Base-by-base conservation (phyloP, 2,329 filamentous ascomycete species). In the Beauveria pseudobassiana region DNA sequence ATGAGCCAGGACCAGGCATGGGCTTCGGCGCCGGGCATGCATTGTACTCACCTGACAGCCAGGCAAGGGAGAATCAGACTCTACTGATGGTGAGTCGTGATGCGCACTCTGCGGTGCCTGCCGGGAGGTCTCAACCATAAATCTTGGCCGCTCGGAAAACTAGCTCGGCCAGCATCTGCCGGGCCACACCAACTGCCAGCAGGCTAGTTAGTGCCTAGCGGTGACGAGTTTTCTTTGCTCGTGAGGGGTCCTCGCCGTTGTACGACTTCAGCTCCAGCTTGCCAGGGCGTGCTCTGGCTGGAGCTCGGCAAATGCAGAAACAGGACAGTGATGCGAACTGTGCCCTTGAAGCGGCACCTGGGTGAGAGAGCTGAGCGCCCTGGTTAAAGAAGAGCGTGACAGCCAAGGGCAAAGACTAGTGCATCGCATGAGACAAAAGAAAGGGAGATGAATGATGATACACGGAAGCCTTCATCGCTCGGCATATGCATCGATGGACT, bases 281-380 rank as follows among this genome's bases (percentile, higher is more conserved):
- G 38, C 10, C 24, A 14, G 48, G 48, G 18, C 56, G 40, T n/a
- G 22, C 22, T 24, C 22, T 57, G 16, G 46, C 22, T 38, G 24
- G 46, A 24, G 48, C 38, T 46, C 57, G 57, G 57, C 48, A 52
- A 45, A 45, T 51, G 40, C 48, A 51, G 48, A 59, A 59, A 59
- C 18, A 24, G 57, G 48, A 45, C 30, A 34, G 38, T 20, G 57
- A 59, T 38, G 57, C 48, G 57, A 59, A 22, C 24, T 43, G 22
- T 43, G 48, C 14, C 34, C 43, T 24, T 22, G 38, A 30, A 30
- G 28, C 16, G 14, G 38, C 20, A 43, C 7, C 52, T 28, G 24
- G 38, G 30, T 18, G 28, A 12, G 30, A 34, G 40, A 60, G 58
- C 58, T 60, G 49, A 48, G 49, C 26, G 49, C 38, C 46, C 18